Base-by-base conservation (phyloP, 2,329 filamentous ascomycete genomes). In the Fusarium brachygibbosum region DNA sequence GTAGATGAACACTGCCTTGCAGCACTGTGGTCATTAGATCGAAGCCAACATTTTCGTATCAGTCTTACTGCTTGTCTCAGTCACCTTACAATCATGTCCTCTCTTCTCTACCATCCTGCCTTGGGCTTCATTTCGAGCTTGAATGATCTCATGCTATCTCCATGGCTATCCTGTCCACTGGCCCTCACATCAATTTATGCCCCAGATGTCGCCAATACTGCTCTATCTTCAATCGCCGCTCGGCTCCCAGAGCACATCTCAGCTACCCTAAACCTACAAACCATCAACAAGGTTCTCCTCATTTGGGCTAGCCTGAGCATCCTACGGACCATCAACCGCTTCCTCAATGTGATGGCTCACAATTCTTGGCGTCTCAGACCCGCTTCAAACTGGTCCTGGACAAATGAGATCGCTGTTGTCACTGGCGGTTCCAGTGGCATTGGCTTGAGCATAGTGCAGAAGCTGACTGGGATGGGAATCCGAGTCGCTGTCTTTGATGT, bases 401-500 rank as follows among this genome's bases (percentile, higher is more conserved):
- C 75, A 7, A 74, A 75, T 5, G 82, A 84, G 56, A 72, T 84
- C 4, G 81, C 82, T 1, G 76, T 84, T 6, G 79, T 84, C 3
- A 84, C 82, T 2, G 82, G 82, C 5, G 82, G 80, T 3, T 81
- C 78, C 38, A 78, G 80, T 51, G 82, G 82, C 5, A 82, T 84
- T 46, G 82, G 82, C 1, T 71, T 72, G 28, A 72, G 74, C 55
- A 76, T 83, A 46, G 79, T 76, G 14, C 69, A 76, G 49, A 75
- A 59, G 48, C 77, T 80, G 12, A 64, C 75, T 0, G 56, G 48
- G 0, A 62, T 80, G 53, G 86, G 86, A 0, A 82, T 91, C 64
- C 90, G 86, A 66, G 89, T 93, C 17, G 89, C 88, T 0, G 87
- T 93, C 2, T 74, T 94, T 16, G 92, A 94, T 77, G 84, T 92